Evolutionary conservation across 768 basidiomycete species (phyloP).

Genomic region (Hydnum rufescens): DNA sequence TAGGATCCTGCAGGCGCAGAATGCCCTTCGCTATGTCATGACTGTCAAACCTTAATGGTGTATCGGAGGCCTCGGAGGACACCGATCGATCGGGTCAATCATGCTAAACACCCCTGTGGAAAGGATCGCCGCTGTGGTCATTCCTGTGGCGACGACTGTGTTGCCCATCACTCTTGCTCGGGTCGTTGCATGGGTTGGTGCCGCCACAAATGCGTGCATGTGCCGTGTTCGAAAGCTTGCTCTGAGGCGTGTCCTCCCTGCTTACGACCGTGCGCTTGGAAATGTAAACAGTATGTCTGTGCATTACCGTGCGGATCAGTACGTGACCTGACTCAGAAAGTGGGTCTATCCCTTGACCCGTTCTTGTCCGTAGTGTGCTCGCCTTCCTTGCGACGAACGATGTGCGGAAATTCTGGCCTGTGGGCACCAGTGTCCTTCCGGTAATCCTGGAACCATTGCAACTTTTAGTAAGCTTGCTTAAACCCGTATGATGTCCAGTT

Average conservation of each 20-base stretch:
- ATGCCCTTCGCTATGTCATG: constrained; percentile 31
- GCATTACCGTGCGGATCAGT: constrained; percentile 52
- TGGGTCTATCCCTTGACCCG: background rate
- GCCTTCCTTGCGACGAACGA: constrained; percentile 40
- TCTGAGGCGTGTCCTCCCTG: constrained; percentile 40
- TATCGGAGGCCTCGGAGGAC: too few relatives aligned
- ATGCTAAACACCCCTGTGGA: constrained; percentile 31
- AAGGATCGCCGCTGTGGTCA: constrained; percentile 36
- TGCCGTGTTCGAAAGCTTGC: constrained; percentile 29
- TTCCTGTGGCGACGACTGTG: constrained; percentile 28
- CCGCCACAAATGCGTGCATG: constrained; percentile 35
- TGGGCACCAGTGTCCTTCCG: constrained; percentile 47
- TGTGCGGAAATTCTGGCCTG: constrained; percentile 33
- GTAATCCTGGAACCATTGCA: constrained; percentile 26
- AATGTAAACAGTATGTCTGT: constrained; percentile 34
- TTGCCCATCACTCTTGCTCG: constrained; percentile 30
- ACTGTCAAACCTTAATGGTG: constrained; percentile 26
- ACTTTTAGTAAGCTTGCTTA: background rate
- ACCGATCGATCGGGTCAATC: constrained; percentile 20
- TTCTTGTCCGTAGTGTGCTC: too few relatives aligned
- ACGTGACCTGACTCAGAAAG: constrained; percentile 14
- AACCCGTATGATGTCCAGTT: too few relatives aligned
- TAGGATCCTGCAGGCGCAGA: constrained; percentile 32
- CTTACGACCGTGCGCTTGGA: constrained; percentile 40
- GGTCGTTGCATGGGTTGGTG: constrained; percentile 27